Base-by-base conservation (phyloP, 2,329 filamentous ascomycete species). In the Dothiorella sarmentorum region DNA sequence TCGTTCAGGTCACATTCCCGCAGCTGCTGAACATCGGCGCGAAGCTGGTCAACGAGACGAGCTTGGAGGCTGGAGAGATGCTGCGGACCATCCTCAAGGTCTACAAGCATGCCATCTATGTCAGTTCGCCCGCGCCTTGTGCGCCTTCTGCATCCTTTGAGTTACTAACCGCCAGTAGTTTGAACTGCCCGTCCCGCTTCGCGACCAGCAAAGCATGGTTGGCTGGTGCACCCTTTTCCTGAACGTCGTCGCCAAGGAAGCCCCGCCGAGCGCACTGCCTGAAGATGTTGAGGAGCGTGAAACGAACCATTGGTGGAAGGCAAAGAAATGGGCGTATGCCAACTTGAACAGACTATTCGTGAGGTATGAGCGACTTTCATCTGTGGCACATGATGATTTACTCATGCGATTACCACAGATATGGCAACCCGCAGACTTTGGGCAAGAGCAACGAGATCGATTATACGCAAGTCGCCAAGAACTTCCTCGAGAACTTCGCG, bases 311-410 rank as follows among this genome's bases (percentile, higher is more conserved):
- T 99, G 94, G 93, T 99, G 93, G 93, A 99, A 97, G 80, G 90
- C 92, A 63, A 97, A 97, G 86, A 99, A 99, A 76, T 97, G 94
- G 94, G 89, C 93, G 13, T 99, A 97, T 75, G 96, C 94, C 69
- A 97, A 97, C 75, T 77, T 99, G 66, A 99, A 99, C 78, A 85
- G 94, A 62, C 84, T 99, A 17, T 99, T 94, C 70, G 92, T 97
- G 66, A 85, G 91, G 89, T 93, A 77, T 7, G 35, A 1, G 15
- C 11, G 10, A 13, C 13, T 37, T 11, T 29, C 11, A 18, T 22
- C 15, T 24, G 2, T 7, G 7, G 27, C 47, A 68, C 65, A 72
- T 52, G 5, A 2, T 22, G 5, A 6, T 40, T 4, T 40, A 20
- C 49, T 53, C 33, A 53, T 10, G n/a, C 49, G 11, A 11, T 10